Evolutionary conservation across 1,284 basidiomycete species (phyloP).

Genomic region (Volvariella surrecta): DNA sequence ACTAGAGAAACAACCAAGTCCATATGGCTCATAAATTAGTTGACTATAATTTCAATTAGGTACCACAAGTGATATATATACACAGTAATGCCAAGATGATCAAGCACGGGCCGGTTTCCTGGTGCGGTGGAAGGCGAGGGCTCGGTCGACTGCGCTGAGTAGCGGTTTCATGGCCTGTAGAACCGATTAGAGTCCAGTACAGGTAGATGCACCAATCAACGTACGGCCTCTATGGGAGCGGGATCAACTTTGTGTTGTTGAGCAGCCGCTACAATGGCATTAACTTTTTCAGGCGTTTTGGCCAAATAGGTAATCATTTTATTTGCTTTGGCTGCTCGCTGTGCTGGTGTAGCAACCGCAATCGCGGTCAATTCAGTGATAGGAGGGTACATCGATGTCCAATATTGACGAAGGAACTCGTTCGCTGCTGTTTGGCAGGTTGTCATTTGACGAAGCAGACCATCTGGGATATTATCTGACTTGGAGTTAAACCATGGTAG

Average conservation of each 20-base stretch:
- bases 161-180: constrained; percentile 74
- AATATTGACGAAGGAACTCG: constrained; percentile 95
- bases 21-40: constrained; percentile 20
- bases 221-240: constrained; percentile 55
- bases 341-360: constrained; percentile 41
- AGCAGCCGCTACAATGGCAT: constrained; percentile 62
- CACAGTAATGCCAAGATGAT: constrained; percentile 9
- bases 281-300: constrained; percentile 76
- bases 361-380: constrained; percentile 45
- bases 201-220: constrained; percentile 18
- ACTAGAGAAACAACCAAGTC: constrained; percentile 38
- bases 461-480: constrained; percentile 73
- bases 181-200: constrained; percentile 3
- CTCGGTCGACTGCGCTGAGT: constrained; percentile 71
- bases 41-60: constrained; percentile 6
- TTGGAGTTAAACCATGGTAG: constrained; percentile 2
- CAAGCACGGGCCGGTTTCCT: constrained; percentile 21
- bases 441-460: constrained; percentile 72
- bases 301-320: constrained; percentile 82
- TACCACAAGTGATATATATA: constrained; percentile 5
- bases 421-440: constrained; percentile 89
- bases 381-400: constrained; percentile 82
- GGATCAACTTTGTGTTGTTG: constrained; percentile 56
- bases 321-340: constrained; percentile 66
- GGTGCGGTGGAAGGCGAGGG: constrained; percentile 52